Conservation (phyloP, 306 rosid genomes). For the Vigna angularis region DNA sequence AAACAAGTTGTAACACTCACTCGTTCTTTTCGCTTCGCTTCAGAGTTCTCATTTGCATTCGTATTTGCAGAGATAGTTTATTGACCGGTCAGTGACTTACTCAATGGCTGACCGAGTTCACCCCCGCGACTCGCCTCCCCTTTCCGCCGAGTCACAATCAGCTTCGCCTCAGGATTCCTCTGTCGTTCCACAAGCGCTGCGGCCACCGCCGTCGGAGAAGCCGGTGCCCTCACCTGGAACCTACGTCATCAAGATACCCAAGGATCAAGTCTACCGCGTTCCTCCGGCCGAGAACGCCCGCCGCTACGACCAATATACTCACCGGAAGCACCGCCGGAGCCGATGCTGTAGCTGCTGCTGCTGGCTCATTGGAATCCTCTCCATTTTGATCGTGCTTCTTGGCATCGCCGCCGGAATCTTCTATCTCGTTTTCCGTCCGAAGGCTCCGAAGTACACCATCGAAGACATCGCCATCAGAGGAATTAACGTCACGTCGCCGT, state of each 20-base stretch:
- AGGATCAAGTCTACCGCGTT: conserved; percentile 77
- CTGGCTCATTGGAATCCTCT: conserved; percentile 52
- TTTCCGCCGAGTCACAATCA: conserved; percentile 13
- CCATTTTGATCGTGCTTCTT: conserved; percentile 48
- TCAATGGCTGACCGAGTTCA: conserved; percentile 79
- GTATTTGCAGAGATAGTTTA: neutral
- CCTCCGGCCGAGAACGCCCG: conserved; percentile 80
- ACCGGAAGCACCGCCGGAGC: conserved; percentile 42
- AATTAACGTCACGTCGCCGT: conserved; percentile 50
- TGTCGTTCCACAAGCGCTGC: conserved; percentile 14
- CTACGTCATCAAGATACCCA: conserved; percentile 74
- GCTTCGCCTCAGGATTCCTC: conserved; percentile 8
- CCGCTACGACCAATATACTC: conserved; percentile 55
- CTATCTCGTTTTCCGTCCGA: conserved; percentile 70
- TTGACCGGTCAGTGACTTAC: conserved; percentile 30
- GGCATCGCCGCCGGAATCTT: conserved; percentile 54
- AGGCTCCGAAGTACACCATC: conserved; percentile 63
- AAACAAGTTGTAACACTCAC: neutral
- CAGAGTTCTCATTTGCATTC: neutral
- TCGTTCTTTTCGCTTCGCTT: neutral
- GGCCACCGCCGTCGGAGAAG: conserved; percentile 38
- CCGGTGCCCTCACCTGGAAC: conserved; percentile 66
- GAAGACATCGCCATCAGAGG: conserved; percentile 54
- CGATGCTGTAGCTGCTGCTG: conserved; percentile 55
- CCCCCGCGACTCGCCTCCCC: conserved; percentile 54